Evolutionary conservation across 495 filamentous ascomycete species (phyloP).

Genomic region (Aspergillus bertholletiae): DNA sequence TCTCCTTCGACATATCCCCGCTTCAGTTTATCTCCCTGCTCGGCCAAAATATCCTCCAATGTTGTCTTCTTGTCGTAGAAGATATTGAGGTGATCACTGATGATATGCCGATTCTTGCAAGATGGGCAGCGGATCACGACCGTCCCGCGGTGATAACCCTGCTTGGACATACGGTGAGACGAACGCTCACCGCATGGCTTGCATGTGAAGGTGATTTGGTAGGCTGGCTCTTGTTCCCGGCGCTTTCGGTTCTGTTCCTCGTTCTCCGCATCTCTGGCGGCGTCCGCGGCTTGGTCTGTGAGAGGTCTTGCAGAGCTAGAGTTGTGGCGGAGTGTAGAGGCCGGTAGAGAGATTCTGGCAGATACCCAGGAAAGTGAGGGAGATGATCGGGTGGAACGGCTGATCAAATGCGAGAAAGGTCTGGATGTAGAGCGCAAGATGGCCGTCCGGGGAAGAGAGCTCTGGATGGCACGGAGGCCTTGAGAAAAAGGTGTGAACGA

Average conservation of each 20-base stretch:
- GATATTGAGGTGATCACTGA: constrained; percentile 76
- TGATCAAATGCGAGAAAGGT: constrained; percentile 15
- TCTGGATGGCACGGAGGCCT: constrained; percentile 13
- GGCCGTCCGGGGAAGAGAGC: constrained; percentile 12
- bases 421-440: constrained; percentile 9
- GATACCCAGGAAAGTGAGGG: neutral
- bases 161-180: constrained; percentile 77
- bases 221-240: constrained; percentile 59
- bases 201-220: constrained; percentile 89
- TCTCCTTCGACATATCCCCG: constrained; percentile 48
- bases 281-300: constrained; percentile 22
- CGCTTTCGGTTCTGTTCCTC: constrained; percentile 30
- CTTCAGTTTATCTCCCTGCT: constrained; percentile 29
- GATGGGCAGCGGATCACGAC: constrained; percentile 82
- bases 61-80: constrained; percentile 41
- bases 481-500: constrained; percentile 8
- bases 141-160: constrained; percentile 86
- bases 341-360: neutral
- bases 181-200: constrained; percentile 75
- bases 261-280: constrained; percentile 27
- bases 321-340: constrained; percentile 21
- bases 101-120: constrained; percentile 84
- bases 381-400: constrained; percentile 4
- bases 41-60: constrained; percentile 32
- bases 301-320: constrained; percentile 29